Evolutionary conservation across 2,329 filamentous ascomycete genomes (phyloP).

Genomic region (Claviceps pazoutovae): DNA sequence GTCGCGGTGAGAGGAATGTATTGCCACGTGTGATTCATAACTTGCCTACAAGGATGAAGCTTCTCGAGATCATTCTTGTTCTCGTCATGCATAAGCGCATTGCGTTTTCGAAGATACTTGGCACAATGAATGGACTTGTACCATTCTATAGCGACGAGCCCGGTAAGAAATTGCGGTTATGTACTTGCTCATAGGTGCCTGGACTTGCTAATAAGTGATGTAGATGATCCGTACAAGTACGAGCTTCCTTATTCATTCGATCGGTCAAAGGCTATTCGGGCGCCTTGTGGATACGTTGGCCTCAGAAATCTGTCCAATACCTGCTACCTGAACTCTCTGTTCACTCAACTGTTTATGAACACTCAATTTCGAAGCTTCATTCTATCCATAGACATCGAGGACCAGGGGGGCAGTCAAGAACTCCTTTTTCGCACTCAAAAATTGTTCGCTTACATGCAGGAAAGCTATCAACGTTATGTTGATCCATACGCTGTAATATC

Average conservation of each 20-base stretch:
- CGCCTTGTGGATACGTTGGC: slow-evolving; percentile 71
- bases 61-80: slow-evolving; percentile 46
- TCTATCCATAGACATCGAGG: slow-evolving; percentile 45
- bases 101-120: slow-evolving; percentile 38
- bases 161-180: slow-evolving; percentile 14
- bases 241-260: slow-evolving; percentile 51
- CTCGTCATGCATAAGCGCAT: slow-evolving; percentile 37
- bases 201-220: background rate
- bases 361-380: slow-evolving; percentile 75
- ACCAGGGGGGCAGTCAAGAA: slow-evolving; percentile 42
- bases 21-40: slow-evolving; percentile 34
- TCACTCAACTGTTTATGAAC: slow-evolving; percentile 96
- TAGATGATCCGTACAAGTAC: slow-evolving; percentile 41
- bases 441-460: slow-evolving; percentile 77
- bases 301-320: slow-evolving; percentile 89
- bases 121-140: slow-evolving; percentile 20
- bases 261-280: slow-evolving; percentile 52
- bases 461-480: slow-evolving; percentile 58
- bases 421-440: slow-evolving; percentile 66
- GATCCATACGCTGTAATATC: slow-evolving; percentile 61
- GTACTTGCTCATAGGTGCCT: background rate
- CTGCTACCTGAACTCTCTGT: slow-evolving; percentile 89
- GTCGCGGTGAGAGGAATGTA: slow-evolving; percentile 7
- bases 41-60: slow-evolving; percentile 37
- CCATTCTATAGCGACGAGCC: slow-evolving; percentile 27